These are phyloP conservation scores for Thelephora terrestris DNA, from an alignment of 1,284 basidiomycete genomes.

Conservation along the genomic window DNA sequence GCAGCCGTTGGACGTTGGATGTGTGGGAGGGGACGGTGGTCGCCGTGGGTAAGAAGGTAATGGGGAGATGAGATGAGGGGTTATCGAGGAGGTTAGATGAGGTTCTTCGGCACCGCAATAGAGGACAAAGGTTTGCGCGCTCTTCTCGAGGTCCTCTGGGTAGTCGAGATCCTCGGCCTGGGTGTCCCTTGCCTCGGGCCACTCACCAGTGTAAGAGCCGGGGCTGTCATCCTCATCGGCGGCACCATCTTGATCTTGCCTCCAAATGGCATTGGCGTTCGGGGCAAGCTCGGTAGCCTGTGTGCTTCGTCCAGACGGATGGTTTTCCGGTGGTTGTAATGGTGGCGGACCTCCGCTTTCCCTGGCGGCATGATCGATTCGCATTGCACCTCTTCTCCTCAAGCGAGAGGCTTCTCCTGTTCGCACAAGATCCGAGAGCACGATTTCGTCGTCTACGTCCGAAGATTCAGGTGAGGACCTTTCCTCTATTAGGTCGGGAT, in stretches of 20 bases:
- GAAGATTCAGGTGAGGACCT: conserved; percentile 15
- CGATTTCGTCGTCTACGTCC: conserved; percentile 55
- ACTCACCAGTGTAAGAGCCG: background rate
- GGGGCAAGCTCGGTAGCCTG: background rate
- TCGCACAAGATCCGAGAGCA: conserved; percentile 58
- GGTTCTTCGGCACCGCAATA: conserved; percentile 11
- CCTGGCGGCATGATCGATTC: conserved; percentile 37
- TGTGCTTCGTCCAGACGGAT: too few species aligned
- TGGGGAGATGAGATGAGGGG: conserved; percentile 26
- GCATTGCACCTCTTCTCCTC: conserved; percentile 60
- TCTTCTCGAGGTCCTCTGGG: background rate
- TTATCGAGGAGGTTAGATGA: conserved; percentile 27
- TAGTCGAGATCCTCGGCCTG: background rate
- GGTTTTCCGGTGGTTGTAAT: background rate
- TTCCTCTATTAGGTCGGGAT: conserved; percentile 14
- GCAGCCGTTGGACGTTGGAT: conserved; percentile 38
- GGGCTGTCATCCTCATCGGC: background rate
- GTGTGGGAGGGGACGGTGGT: conserved; percentile 7
- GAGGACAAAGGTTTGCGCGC: background rate
- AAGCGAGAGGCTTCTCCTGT: conserved; percentile 62
- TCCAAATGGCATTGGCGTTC: background rate
- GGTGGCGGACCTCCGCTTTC: conserved; percentile 3
- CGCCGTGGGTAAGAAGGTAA: conserved; percentile 7
- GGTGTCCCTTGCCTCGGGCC: background rate
- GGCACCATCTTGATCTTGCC: background rate